Evolutionary conservation across 768 basidiomycete species (phyloP).

Genomic region (Cubamyces sp.): DNA sequence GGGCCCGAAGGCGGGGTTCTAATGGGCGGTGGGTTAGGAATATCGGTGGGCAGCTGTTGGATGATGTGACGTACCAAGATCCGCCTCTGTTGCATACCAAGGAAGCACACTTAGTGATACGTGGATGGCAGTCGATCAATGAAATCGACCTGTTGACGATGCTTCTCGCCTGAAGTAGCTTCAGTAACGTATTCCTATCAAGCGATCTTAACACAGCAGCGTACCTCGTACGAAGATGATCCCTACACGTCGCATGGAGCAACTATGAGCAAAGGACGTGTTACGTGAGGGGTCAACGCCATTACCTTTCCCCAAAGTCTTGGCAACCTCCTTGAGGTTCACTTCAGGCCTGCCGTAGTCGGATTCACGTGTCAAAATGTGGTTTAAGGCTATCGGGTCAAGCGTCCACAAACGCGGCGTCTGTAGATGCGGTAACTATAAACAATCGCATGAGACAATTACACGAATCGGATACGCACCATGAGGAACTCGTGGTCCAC

Average conservation of each 20-base stretch:
- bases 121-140: too few species aligned
- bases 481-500: constrained; percentile 47
- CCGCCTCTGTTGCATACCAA: constrained; percentile 12
- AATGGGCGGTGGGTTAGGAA: not conserved
- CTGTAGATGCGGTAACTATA: not conserved
- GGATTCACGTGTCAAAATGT: constrained; percentile 59
- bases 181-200: not conserved
- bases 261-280: not conserved
- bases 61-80: constrained; percentile 33
- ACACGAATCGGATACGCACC: constrained; percentile 36
- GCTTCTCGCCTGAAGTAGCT: constrained; percentile 33
- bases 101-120: not conserved
- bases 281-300: not conserved
- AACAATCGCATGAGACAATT: not conserved
- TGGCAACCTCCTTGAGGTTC: constrained; percentile 40
- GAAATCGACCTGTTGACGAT: constrained; percentile 44
- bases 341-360: constrained; percentile 59
- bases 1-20: constrained; percentile 72
- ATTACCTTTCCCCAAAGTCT: constrained; percentile 46
- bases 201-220: not conserved
- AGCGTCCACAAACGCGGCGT: constrained; percentile 25
- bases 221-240: constrained; percentile 12
- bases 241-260: not conserved
- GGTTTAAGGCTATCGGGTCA: constrained; percentile 65
- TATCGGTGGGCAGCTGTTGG: too few species aligned